Conservation (phyloP, 1,284 basidiomycete genomes). For the Irpex rosettiformis region DNA sequence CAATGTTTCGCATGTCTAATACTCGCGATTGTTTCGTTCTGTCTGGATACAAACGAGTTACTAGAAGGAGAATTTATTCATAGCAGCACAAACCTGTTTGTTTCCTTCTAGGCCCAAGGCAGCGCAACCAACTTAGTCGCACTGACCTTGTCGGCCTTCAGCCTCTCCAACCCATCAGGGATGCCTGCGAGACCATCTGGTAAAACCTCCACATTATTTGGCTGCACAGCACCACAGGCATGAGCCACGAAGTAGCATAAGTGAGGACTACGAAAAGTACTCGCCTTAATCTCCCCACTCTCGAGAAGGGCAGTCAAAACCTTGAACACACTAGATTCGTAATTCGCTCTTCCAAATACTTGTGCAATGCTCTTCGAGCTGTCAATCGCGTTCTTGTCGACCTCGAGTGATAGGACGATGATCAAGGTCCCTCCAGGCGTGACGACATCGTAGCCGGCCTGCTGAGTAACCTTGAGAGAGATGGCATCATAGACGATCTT, state of each 20-base stretch:
- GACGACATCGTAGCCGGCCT: constrained; percentile 12
- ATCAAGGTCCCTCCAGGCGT: constrained; percentile 12
- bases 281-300: not conserved
- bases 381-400: not conserved
- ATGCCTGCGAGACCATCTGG: constrained; percentile 45
- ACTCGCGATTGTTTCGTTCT: too few relatives aligned
- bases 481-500: constrained; percentile 12
- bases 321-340: constrained; percentile 1
- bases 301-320: not conserved
- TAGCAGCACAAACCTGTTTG: constrained; percentile 20
- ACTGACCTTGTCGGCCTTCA: constrained; percentile 41
- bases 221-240: constrained; percentile 6
- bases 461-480: constrained; percentile 7
- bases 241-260: not conserved
- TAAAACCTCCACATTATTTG: constrained; percentile 36
- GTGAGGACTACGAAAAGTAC: not conserved
- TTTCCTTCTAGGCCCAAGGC: constrained; percentile 34
- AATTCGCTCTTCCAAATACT: not conserved
- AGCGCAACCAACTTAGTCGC: constrained; percentile 45
- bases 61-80: too few relatives aligned
- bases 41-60: too few relatives aligned
- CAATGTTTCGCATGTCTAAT: too few relatives aligned
- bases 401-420: not conserved
- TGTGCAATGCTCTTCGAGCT: not conserved
- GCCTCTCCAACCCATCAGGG: constrained; percentile 35